Conservation (phyloP, 176 grass and related monocot genomes). For the Rhipidocladum racemiflorum region DNA sequence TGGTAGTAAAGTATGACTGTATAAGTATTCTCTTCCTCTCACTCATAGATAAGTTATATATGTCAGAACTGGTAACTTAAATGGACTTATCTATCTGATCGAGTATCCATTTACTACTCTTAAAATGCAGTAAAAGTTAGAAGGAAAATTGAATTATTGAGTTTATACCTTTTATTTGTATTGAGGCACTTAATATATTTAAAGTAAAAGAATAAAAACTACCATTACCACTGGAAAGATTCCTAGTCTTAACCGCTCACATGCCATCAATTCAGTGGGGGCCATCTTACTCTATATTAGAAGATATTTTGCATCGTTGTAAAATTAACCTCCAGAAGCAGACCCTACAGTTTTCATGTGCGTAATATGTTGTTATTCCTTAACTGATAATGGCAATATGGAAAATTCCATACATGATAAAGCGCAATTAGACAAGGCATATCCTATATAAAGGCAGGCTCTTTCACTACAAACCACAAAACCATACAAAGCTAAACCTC, state of each 20-base stretch:
- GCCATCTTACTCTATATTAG: slow-evolving; percentile 6
- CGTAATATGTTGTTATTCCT: slow-evolving; percentile 26
- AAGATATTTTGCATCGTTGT: slow-evolving; percentile 31
- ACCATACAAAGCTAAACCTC: slow-evolving; percentile 34
- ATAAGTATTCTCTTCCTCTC: not conserved
- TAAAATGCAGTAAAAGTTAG: not conserved
- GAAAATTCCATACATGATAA: slow-evolving; percentile 36
- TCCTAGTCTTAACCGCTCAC: not conserved
- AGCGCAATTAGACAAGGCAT: slow-evolving; percentile 25
- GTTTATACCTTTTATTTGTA: not conserved
- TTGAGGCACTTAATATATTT: not conserved
- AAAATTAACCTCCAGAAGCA: slow-evolving; percentile 18
- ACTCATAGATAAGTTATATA: not conserved
- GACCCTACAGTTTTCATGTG: slow-evolving; percentile 39
- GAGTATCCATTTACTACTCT: not conserved
- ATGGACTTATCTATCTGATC: not conserved
- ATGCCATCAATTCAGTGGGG: slow-evolving; percentile 14
- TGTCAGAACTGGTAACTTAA: not conserved
- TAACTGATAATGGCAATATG: slow-evolving; percentile 40
- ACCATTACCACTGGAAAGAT: not conserved
- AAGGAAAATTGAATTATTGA: not conserved
- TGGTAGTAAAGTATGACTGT: not conserved
- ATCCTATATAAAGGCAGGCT: slow-evolving; percentile 53
- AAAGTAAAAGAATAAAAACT: slow-evolving; percentile 3
- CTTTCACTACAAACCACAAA: slow-evolving; percentile 21